Evolutionary conservation across 2,329 filamentous ascomycete species (phyloP), one percentile per base, ranked within the genome.

Genomic region (Scedosporium minutisporum): DNA sequence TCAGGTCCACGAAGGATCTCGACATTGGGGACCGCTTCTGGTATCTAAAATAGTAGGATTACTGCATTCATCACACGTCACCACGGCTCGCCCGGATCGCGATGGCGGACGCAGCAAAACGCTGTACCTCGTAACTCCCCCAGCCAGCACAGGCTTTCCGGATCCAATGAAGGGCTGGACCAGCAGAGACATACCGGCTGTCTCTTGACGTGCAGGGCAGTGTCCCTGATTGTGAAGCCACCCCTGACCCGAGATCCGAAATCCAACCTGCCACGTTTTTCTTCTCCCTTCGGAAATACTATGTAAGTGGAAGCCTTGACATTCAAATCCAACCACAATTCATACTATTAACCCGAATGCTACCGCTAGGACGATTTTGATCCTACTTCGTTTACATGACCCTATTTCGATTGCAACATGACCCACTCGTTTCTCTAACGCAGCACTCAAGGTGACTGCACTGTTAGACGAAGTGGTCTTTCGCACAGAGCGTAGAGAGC

Each of bases 201-300:
- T 14, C 44, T 48, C 44, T 7, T 21, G 44, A 48, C 44, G 14
- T 48, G 44, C 44, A 48, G 44, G n/a, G 41, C 12, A 14, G 38
- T 21, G 25, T 21, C 23, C 38, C 21, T 27, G 41, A 25, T 18
- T 14, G 25, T 23, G 23, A 41, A 41, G 44, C 44, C 58, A 42
- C 21, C 48, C 59, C 41, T 18, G n/a, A 46, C 29, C 59, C 44
- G 59, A 53, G 42, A 53, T 61, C 44, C 59, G 59, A 38, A 27
- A 51, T 61, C 18, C 18, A 21, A 21, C 44, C n/a, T 21, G 25
- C 10, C 41, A 42, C 16, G 41, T 51, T 60, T 60, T 41, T 21
- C 53, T 29, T 6, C 6, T 29, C 7, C 51, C n/a, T 27, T 23
- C 12, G 21, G 21, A 10, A 9, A n/a, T 48, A n/a, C 23, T 21